Evolutionary conservation across 768 basidiomycete species (phyloP), one percentile per base, ranked within the genome.

Genomic region (Rossbeevera mucosa): DNA sequence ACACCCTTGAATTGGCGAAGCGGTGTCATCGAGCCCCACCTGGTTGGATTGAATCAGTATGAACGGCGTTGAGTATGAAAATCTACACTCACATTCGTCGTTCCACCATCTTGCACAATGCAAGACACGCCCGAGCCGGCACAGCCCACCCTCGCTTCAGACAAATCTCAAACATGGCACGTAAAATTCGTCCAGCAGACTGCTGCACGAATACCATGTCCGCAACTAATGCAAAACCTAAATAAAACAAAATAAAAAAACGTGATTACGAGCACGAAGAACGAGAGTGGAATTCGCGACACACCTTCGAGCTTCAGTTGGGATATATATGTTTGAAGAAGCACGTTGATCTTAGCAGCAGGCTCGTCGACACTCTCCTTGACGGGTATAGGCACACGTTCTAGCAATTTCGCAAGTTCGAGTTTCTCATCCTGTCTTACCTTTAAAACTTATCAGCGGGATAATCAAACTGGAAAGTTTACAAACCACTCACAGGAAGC

Each of bases 21-120:
- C 7, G 95, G 94, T 0, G 94, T 94, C 94, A 98, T 98, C 0
- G 94, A 94, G 29, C 85, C 85, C 95, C 95, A 98, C 88, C 91
- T 94, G 50, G 25, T 43, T 18, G 58, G 38, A 33, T 52, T 20
- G 33, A 28, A 48, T 30, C 51, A 33, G 18, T 41, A 29, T 22
- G 5, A 16, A 21, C 1, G 8, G 9, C 18, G 18, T 33, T 2
- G 7, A 46, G 0, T 1, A 33, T 8, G 7, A n/a, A 26, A 18
- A 4, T 31, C n/a, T 7, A 26, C 12, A 71, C 83, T 61, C 38
- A 86, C 91, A 92, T 90, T 50, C 85, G 72, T 60, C 85, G 83
- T 63, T 92, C 91, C 0, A 91, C 88, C 93, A 95, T 95, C 73
- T 98, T 97, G 76, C 94, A 98, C 52, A 99, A 72, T 54, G 93